phyloP scores from a whole-genome alignment of 2,329 filamentous ascomycete genomes.

The Fusarium luffae region DNA sequence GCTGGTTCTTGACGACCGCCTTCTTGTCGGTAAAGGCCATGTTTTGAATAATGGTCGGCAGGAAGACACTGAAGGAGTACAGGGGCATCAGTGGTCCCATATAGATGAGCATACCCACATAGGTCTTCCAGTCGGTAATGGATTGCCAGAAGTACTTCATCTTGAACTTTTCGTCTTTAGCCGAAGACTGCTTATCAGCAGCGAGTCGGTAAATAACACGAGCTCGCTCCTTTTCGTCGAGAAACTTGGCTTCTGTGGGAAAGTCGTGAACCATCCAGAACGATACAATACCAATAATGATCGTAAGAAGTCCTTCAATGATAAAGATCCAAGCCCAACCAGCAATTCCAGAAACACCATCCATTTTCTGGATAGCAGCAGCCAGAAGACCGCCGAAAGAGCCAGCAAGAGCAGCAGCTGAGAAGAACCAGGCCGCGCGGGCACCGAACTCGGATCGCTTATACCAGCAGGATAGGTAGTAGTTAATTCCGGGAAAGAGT shows the following conservation, averaged over 20 bases:
- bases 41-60: slow-evolving; percentile 79
- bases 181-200: slow-evolving; percentile 78
- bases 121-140: slow-evolving; percentile 87
- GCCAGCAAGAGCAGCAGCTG: slow-evolving; percentile 80
- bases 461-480: slow-evolving; percentile 88
- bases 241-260: slow-evolving; percentile 79
- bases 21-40: slow-evolving; percentile 55
- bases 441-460: slow-evolving; percentile 81
- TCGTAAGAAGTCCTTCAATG: slow-evolving; percentile 75
- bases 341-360: slow-evolving; percentile 66
- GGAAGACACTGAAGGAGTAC: slow-evolving; percentile 81
- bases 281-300: slow-evolving; percentile 73
- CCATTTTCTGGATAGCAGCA: slow-evolving; percentile 76
- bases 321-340: slow-evolving; percentile 77
- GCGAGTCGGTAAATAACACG: slow-evolving; percentile 78
- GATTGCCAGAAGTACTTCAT: slow-evolving; percentile 77
- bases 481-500: slow-evolving; percentile 80
- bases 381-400: slow-evolving; percentile 81
- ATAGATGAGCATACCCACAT: slow-evolving; percentile 77
- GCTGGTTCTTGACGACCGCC: slow-evolving; percentile 53
- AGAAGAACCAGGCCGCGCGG: slow-evolving; percentile 86
- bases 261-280: slow-evolving; percentile 89
- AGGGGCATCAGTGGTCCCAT: slow-evolving; percentile 79
- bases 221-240: slow-evolving; percentile 74
- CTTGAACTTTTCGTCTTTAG: slow-evolving; percentile 79